Percentiles rank a stretch among this genome's conserved stretches.
Evolutionary conservation across 1,139 yeast genomes (phyloP).

Genomic region (Citeromyces hawaiiensis): DNA sequence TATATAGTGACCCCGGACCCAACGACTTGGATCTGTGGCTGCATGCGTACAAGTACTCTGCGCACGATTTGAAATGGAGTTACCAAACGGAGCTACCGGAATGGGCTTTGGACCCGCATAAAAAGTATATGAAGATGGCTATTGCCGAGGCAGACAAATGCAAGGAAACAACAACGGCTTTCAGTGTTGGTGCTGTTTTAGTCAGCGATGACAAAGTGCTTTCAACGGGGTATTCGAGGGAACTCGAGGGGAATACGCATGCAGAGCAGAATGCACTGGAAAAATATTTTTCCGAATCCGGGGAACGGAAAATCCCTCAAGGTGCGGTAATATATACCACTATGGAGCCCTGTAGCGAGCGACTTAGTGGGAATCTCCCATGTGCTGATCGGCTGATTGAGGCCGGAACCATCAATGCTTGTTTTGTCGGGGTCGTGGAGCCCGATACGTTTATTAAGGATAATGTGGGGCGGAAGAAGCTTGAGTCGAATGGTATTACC

Average conservation of each 20-base stretch:
- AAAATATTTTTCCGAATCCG: conserved; percentile 39
- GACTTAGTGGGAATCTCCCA: conserved; percentile 84
- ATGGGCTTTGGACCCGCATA: conserved; percentile 57
- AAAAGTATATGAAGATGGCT: conserved; percentile 46
- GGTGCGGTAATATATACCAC: conserved; percentile 87
- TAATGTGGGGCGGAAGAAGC: conserved; percentile 47
- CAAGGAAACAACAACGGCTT: conserved; percentile 76
- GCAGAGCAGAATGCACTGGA: conserved; percentile 94
- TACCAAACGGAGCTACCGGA: conserved; percentile 72
- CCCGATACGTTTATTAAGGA: conserved; percentile 80
- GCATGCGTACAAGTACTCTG: conserved; percentile 73
- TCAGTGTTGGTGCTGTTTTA: conserved; percentile 85
- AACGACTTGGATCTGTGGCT: conserved; percentile 81
- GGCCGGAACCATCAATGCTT: conserved; percentile 39
- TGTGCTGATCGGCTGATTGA: conserved; percentile 70
- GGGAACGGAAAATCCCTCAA: conserved; percentile 37
- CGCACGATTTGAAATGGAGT: conserved; percentile 48
- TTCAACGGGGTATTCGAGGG: conserved; percentile 80
- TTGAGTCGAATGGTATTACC: conserved; percentile 44
- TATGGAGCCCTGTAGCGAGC: conserved; percentile 92
- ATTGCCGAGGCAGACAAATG: conserved; percentile 69
- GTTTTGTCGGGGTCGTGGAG: conserved; percentile 86
- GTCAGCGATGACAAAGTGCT: conserved; percentile 51
- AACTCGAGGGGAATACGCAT: conserved; percentile 90
- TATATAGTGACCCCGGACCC: conserved; percentile 81